A percentile compares a stretch with the other conserved stretches of the same genome.
Conservation (phyloP, 78 protist species). For the Dictyostelium purpureum region DNA sequence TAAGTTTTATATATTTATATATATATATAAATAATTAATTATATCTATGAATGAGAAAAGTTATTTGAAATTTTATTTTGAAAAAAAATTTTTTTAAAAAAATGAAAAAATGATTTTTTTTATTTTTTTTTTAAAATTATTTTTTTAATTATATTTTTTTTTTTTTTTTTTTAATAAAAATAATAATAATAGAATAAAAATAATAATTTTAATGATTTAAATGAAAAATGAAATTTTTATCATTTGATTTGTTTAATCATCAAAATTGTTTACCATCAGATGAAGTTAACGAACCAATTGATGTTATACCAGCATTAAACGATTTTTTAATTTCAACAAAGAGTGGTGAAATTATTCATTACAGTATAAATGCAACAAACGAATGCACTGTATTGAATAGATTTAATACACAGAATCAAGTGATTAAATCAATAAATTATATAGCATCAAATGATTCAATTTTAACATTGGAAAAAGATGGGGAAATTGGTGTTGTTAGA, state of each 20-base stretch:
- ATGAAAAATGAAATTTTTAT: constrained; percentile 42
- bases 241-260: constrained; percentile 44
- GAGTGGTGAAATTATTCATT: constrained; percentile 52
- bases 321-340: constrained; percentile 59
- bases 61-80: too few species aligned
- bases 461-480: constrained; percentile 53
- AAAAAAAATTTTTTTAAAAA: too few species aligned
- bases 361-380: constrained; percentile 21
- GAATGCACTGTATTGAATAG: constrained; percentile 5
- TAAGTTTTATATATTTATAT: too few species aligned
- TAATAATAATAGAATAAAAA: neutral
- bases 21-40: too few species aligned
- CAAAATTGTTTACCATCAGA: constrained; percentile 62
- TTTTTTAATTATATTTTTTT: neutral
- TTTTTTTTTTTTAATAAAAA: neutral
- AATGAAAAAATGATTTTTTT: neutral
- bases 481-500: constrained; percentile 51
- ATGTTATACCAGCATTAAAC: constrained; percentile 43
- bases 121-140: neutral
- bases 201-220: neutral
- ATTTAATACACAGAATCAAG: constrained; percentile 3
- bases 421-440: constrained; percentile 9
- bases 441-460: constrained; percentile 43
- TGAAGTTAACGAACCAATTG: constrained; percentile 49
- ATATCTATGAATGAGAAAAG: too few species aligned